These are phyloP conservation scores for Leptographium procerum DNA, from an alignment of 2,329 filamentous ascomycete species.

Conservation along the genomic window DNA sequence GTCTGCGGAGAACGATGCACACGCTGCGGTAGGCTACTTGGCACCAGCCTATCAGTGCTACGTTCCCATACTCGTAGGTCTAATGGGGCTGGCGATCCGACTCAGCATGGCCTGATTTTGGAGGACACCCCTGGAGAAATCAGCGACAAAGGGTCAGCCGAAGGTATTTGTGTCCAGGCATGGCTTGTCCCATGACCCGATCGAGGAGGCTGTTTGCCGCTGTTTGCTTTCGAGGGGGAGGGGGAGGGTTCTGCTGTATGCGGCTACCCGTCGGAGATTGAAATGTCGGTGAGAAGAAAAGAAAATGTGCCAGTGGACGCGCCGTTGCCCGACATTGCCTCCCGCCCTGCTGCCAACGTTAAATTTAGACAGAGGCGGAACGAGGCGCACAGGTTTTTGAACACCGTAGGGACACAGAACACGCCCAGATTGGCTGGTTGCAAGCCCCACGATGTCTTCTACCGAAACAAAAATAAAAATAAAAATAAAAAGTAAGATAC, in stretches of 20 bases:
- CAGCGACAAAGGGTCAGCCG: background rate
- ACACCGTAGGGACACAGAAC: background rate
- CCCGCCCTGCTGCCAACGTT: background rate
- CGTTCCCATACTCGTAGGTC: too few relatives aligned
- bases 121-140: background rate
- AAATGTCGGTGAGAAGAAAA: background rate
- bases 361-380: background rate
- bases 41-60: background rate
- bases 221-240: background rate
- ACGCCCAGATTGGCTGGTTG: background rate
- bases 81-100: background rate
- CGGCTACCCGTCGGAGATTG: background rate
- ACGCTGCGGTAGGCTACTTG: background rate
- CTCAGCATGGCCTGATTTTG: background rate
- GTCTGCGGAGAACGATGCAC: background rate
- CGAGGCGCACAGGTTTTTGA: background rate
- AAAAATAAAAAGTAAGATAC: too few relatives aligned
- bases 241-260: background rate
- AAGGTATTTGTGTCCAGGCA: background rate
- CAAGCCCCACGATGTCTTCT: background rate
- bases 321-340: background rate
- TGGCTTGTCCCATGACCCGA: background rate
- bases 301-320: background rate
- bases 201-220: background rate
- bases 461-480: background rate